Evolutionary conservation across 257 asterid species (phyloP), one percentile per base, ranked within the genome.

Genomic region (Solanum chaucha): DNA sequence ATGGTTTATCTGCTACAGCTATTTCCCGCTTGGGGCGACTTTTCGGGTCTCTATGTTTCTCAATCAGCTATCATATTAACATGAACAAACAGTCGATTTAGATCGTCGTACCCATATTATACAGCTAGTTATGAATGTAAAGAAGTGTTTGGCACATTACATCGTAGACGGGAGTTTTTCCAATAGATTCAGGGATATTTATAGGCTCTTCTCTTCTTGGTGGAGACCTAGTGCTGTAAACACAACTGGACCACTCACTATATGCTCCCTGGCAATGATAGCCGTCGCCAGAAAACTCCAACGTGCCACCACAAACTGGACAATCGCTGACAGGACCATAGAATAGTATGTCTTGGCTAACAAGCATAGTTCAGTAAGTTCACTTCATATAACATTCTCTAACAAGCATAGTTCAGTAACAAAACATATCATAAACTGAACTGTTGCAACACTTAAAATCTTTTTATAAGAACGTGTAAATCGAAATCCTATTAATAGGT

Each of bases 211-310:
- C 92, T 68, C 44, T 89, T 78, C 99, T 90, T 1, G 96, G 97
- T 30, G 98, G 98, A 82, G 92, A 91, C 77, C 5, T 88, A 1
- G 98, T 90, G 70, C 84, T n/a, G 55, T 15, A 97, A 5, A 85
- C 88, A 92, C 99, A 97, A 70, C 89, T 90, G 32, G 98, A 91
- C 99, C 99, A 95, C 80, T 92, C 99, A 10, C 92, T 93, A 36
- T 92, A 94, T 1, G 86, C 77, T 10, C 99, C 99, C 9, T 6
- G 64, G 88, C 99, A 97, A 10, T 84, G 5, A 89, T 93, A 95
- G 15, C 55, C 61, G 38, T 40, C 20, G 3, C 88, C 89, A 5
- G 92, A 40, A 67, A 83, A 82, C 86, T 85, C 91, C 81, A 97
- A 78, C 0, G n/a, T 3, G 40, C 95, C 92, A 7, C 92, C 90